Base-by-base conservation (phyloP, 305 asterid species). In the Petunia hybrid region DNA sequence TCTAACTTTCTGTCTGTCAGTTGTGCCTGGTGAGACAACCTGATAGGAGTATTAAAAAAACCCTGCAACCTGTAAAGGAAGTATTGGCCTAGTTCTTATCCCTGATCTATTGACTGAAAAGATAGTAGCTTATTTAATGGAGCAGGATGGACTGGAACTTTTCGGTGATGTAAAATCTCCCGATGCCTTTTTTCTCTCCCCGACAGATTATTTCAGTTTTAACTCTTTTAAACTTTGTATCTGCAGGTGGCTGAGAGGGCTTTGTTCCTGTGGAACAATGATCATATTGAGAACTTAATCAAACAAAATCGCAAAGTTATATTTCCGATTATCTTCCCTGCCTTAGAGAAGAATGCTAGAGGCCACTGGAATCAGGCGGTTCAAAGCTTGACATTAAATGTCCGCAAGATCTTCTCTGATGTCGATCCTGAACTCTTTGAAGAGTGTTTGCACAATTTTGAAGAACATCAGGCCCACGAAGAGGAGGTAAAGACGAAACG, bases 291-390 rank as follows among this genome's bases (percentile, higher is more conserved):
- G 86, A 90, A 78, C 81, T 90, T 93, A 80, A 93, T 93, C 83
- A 93, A 90, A 78, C 97, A 91, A 83, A 93, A 93, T 73, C 91
- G 91, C 14, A 87, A 83, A 80, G 95, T 90, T 6, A 86, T 93
- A 83, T 81, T 93, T 64, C 98, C 98, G 42, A 92, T 94, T 60
- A 88, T 94, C 78, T 91, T 94, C 84, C 92, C 95, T 40, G 78
- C 94, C 46, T 55, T 93, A 85, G 98, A 94, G 92, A 92, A 84
- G 61, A 93, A 92, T 22, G 83, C 93, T 45, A 87, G 89, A 83
- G 88, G 81, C 67, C 98, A 93, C 88, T 93, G 97, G 98, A 93
- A 92, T 75, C 97, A 89, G 82, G 98, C 97, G 4, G 97, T 93
- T 56, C 93, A 88, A 45, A 90, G 95, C 85, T 84, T 93, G 81